phyloP scores from a whole-genome alignment of 2,329 filamentous ascomycete genomes.

The Aspergillus sp. region DNA sequence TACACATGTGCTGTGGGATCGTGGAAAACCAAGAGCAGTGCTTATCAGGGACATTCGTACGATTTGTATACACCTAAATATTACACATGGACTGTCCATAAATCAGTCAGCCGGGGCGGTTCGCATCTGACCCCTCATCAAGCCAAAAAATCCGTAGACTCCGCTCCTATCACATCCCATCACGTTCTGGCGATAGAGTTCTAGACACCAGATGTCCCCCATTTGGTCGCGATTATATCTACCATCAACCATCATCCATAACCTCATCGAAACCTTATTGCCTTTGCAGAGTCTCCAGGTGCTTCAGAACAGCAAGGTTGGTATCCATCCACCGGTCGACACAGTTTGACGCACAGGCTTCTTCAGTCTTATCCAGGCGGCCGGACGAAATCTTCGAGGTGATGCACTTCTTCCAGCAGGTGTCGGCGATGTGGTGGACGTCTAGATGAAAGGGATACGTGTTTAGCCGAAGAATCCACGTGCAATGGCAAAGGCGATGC shows the following conservation, averaged over 20 bases:
- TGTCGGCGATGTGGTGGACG: constrained; percentile 70
- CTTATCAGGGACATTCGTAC: background rate
- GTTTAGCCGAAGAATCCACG: background rate
- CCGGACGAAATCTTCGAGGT: constrained; percentile 72
- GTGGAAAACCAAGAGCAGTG: background rate
- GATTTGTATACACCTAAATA: background rate
- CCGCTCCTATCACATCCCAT: background rate
- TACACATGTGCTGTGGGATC: background rate
- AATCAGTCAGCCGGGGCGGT: background rate
- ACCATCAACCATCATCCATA: background rate
- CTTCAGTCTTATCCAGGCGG: constrained; percentile 76
- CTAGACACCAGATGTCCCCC: background rate
- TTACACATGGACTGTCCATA: background rate
- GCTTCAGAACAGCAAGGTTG: constrained; percentile 81
- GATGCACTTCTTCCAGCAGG: constrained; percentile 96
- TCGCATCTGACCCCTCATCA: background rate
- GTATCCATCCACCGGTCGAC: constrained; percentile 93
- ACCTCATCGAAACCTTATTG: constrained; percentile 28
- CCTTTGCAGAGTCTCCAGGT: constrained; percentile 70
- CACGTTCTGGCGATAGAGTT: background rate
- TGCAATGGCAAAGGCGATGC: background rate
- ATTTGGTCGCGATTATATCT: background rate
- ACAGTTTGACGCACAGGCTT: constrained; percentile 86
- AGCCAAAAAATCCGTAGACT: background rate
- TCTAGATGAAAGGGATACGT: background rate